A percentile compares a stretch with the other conserved stretches of the same genome.
These are phyloP conservation scores for Astragalus membranaceus DNA, from an alignment of 306 rosid species.

Conservation along the genomic window DNA sequence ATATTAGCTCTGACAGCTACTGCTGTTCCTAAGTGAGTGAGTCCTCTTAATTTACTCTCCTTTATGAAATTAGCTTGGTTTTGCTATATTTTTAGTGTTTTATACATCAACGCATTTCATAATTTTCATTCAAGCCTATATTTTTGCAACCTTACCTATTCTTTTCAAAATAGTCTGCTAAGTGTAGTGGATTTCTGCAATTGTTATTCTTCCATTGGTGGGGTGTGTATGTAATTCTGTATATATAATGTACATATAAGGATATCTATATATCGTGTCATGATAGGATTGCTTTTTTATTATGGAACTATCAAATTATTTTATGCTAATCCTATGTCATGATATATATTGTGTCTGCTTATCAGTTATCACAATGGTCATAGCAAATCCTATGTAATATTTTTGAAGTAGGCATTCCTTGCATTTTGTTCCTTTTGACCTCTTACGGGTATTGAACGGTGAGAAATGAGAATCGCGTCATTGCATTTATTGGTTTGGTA, in stretches of 20 bases:
- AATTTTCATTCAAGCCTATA: neutral
- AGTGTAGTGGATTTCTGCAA: neutral
- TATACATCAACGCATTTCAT: neutral
- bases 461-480: neutral
- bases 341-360: neutral
- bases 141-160: neutral
- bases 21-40: constrained; percentile 38
- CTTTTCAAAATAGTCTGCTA: neutral
- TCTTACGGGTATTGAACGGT: neutral
- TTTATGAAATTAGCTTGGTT: neutral
- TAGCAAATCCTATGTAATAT: neutral
- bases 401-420: constrained; percentile 9
- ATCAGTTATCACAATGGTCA: neutral
- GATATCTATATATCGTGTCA: neutral
- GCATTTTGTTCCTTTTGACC: neutral
- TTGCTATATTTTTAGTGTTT: neutral
- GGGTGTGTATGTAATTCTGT: neutral
- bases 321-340: neutral
- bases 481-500: constrained; percentile 8
- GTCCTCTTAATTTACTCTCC: constrained; percentile 34
- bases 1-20: too few species aligned
- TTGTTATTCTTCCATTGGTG: neutral
- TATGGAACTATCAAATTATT: constrained; percentile 8
- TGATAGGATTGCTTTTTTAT: neutral
- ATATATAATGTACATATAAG: neutral